Conservation (phyloP, 768 basidiomycete genomes). For the Mycena pura region DNA sequence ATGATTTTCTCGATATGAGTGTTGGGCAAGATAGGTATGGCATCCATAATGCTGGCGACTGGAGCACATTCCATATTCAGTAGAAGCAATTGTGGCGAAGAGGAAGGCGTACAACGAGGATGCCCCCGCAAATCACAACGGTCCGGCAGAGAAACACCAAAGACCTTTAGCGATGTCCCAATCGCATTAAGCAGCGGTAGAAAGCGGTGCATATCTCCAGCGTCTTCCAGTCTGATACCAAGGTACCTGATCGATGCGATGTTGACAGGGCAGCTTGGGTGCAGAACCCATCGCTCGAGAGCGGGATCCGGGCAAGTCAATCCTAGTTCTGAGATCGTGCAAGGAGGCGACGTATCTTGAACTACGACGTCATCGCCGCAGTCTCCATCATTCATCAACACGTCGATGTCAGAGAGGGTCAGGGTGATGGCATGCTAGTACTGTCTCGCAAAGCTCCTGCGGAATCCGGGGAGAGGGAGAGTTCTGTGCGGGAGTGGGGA, state of each 20-base stretch:
- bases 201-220: not conserved
- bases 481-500: no score
- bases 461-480: not conserved
- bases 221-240: not conserved
- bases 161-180: not conserved
- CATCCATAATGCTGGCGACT: not conserved
- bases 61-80: not conserved
- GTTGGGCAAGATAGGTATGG: not conserved
- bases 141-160: not conserved
- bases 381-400: not conserved
- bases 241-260: not conserved
- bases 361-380: not conserved
- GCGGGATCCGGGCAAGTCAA: not conserved
- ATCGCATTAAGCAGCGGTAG: not conserved
- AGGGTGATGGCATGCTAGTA: not conserved
- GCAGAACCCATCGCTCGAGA: not conserved
- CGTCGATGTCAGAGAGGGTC: not conserved
- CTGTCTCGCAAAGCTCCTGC: not conserved
- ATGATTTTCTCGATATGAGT: not conserved
- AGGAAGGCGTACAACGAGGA: not conserved
- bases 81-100: not conserved
- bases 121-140: not conserved
- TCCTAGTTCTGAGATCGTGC: not conserved
- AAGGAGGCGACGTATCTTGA: not conserved
- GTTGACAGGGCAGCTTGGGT: not conserved